Base-by-base conservation (phyloP, 257 asterid genomes). In the Plantago elongata region DNA sequence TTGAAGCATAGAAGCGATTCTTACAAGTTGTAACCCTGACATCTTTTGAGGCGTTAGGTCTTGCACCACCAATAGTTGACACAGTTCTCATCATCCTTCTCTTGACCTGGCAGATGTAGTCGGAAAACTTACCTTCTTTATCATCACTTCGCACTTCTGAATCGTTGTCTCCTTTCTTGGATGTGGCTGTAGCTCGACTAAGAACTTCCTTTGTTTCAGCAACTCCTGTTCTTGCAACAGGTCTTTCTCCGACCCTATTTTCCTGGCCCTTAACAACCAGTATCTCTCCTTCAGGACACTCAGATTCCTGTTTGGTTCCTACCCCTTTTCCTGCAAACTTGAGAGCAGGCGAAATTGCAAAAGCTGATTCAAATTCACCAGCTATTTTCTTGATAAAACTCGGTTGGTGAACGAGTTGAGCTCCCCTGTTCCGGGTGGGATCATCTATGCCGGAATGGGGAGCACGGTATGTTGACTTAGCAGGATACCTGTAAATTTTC, bases 11-110 rank as follows among this genome's bases (percentile, higher is more conserved):
- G 10, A 86, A 72, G 9, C 69, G 74, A 29, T 70, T 59, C 62
- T 82, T 82, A 48, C 74, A 87, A 55, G 58, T 64, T 13, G 66
- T 50, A 16, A 77, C 66, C 62, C 59, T 84, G 55, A 85, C 89
- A 60, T 79, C 77, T 70, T 74, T 77, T 16, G 71, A 61, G 2
- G 76, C 51, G 13, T 17, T 64, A 3, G 40, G 46, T 59, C 67
- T 77, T 10, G 46, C 72, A 34, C 15, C 77, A 5, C 73, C 77
- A 62, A 75, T 61, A 16, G 57, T 63, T 3, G 88, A 78, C 3
- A 65, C 69, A 17, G 76, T 68, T 47, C 61, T 69, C 62, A 68
- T 15, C 78, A 72, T 65, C 70, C 75, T 65, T 11, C 59, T 51
- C 67, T 65, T 78, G 51, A 74, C 74, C 71, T 68, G 62, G 64